These are phyloP conservation scores for Colletotrichum coccodes DNA, from an alignment of 2,329 filamentous ascomycete species.

Conservation along the genomic window DNA sequence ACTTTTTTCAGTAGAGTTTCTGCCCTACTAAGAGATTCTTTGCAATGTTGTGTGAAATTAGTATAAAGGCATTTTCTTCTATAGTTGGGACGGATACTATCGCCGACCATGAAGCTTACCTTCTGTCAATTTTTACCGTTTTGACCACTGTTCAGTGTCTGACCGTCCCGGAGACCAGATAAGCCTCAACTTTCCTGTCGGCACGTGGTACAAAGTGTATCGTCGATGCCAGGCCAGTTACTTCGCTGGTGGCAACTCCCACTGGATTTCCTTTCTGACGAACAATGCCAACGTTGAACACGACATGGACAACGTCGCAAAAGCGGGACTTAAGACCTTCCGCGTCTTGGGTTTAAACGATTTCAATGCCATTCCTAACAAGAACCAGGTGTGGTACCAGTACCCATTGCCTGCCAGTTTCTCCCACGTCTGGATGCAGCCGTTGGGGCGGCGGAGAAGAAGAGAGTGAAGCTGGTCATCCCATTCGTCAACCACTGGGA, in stretches of 20 bases:
- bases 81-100: too few relatives aligned
- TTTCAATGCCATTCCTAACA: slow-evolving; percentile 52
- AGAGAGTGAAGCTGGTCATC: slow-evolving; percentile 71
- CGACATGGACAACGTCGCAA: slow-evolving; percentile 55
- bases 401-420: slow-evolving; percentile 59
- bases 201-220: slow-evolving; percentile 43
- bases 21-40: background rate
- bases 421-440: slow-evolving; percentile 69
- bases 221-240: slow-evolving; percentile 56
- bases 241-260: slow-evolving; percentile 64
- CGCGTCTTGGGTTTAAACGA: slow-evolving; percentile 74
- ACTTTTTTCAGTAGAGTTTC: background rate
- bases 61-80: background rate
- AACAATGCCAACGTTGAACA: slow-evolving; percentile 65
- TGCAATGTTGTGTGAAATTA: background rate
- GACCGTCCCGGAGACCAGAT: background rate
- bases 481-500: slow-evolving; percentile 77
- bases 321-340: slow-evolving; percentile 65
- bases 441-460: slow-evolving; percentile 66
- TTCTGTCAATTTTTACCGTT: background rate
- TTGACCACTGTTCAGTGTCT: background rate
- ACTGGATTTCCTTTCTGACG: slow-evolving; percentile 63
- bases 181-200: slow-evolving; percentile 5
- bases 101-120: background rate
- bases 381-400: slow-evolving; percentile 61